Evolutionary conservation across 2,329 filamentous ascomycete genomes (phyloP).

Genomic region (Volutella citrinella): DNA sequence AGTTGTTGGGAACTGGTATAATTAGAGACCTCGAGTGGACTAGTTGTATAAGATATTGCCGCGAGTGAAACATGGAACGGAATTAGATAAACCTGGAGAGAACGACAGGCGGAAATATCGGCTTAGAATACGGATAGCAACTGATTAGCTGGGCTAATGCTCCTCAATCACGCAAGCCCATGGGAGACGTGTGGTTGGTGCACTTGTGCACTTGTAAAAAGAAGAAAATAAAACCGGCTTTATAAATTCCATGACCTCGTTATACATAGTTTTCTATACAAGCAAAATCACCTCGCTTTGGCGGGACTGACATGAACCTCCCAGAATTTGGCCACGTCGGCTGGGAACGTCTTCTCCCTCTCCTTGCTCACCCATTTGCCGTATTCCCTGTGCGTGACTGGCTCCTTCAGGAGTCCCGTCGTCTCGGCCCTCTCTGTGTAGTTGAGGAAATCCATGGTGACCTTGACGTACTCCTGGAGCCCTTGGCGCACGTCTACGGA

Average conservation of each 20-base stretch:
- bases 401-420: slow-evolving; percentile 47
- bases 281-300: slow-evolving; percentile 4
- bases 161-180: too few species aligned
- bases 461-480: slow-evolving; percentile 57
- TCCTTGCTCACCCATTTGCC: slow-evolving; percentile 38
- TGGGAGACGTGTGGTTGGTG: too few species aligned
- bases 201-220: slow-evolving; percentile 9
- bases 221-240: slow-evolving; percentile 4
- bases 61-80: too few species aligned
- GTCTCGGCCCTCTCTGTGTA: slow-evolving; percentile 42
- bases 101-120: too few species aligned
- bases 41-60: too few species aligned
- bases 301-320: slow-evolving; percentile 39
- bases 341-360: slow-evolving; percentile 29
- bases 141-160: too few species aligned
- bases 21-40: too few species aligned
- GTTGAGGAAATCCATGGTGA: slow-evolving; percentile 55
- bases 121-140: too few species aligned
- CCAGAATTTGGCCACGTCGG: slow-evolving; percentile 37
- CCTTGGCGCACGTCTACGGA: slow-evolving; percentile 55
- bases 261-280: background rate
- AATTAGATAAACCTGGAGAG: too few species aligned
- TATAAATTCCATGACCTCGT: slow-evolving; percentile 5
- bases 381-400: slow-evolving; percentile 41
- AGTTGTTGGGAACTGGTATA: background rate